phyloP scores from a whole-genome alignment of 371 early-diverging fungal species.

The Coemansia sp. region DNA sequence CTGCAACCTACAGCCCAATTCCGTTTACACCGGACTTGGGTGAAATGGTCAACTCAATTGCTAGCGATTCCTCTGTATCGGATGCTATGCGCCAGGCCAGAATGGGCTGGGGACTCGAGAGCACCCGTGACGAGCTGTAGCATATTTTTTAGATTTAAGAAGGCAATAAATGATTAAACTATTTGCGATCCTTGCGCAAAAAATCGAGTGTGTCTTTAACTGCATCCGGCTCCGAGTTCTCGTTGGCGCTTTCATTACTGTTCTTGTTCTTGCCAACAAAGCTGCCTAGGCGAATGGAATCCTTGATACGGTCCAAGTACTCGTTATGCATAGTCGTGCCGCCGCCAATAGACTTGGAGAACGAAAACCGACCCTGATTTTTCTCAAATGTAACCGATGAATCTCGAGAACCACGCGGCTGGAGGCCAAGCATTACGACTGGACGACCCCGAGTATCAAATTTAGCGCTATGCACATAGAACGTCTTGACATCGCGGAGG shows the following conservation, averaged over 20 bases:
- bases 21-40: constrained; percentile 42
- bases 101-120: constrained; percentile 7
- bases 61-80: constrained; percentile 35
- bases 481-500: constrained; percentile 56
- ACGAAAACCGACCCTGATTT: constrained; percentile 12
- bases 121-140: constrained; percentile 28
- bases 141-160: not conserved
- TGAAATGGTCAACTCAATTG: constrained; percentile 24
- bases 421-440: constrained; percentile 53
- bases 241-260: not conserved
- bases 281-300: not conserved
- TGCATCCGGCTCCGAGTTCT: not conserved
- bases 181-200: not conserved
- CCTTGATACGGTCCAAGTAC: constrained; percentile 11
- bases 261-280: not conserved
- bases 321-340: not conserved
- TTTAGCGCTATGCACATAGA: constrained; percentile 63
- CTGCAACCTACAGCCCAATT: constrained; percentile 27
- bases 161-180: not conserved
- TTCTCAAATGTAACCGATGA: not conserved
- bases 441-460: constrained; percentile 65
- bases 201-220: not conserved
- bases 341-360: not conserved
- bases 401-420: constrained; percentile 31
- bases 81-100: constrained; percentile 36